phyloP scores from a whole-genome alignment of 78 protist species.

The Bodo saltans region DNA sequence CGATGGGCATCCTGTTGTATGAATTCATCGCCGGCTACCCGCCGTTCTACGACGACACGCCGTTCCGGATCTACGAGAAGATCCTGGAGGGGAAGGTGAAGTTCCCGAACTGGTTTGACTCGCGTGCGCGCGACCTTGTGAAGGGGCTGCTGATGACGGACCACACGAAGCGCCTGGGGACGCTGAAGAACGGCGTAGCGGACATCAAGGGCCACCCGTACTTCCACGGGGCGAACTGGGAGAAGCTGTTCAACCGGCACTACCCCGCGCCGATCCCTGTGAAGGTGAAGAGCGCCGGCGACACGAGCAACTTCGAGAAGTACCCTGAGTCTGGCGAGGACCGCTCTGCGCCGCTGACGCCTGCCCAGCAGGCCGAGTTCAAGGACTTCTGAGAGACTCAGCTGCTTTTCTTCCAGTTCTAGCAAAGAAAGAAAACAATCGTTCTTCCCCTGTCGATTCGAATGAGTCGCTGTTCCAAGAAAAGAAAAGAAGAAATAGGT shows the following conservation, averaged over 20 bases:
- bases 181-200: conserved; percentile 71
- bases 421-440: too few species aligned
- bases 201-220: conserved; percentile 87
- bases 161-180: conserved; percentile 83
- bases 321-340: conserved; percentile 45
- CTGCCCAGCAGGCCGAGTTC: conserved; percentile 12
- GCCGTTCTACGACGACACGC: conserved; percentile 88
- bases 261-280: conserved; percentile 61
- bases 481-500: too few species aligned
- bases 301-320: conserved; percentile 70
- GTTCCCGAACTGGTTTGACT: conserved; percentile 80
- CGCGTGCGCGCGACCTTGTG: conserved; percentile 74
- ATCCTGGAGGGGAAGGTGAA: conserved; percentile 71
- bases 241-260: conserved; percentile 35
- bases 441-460: too few species aligned
- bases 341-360: not conserved
- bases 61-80: conserved; percentile 76
- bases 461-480: too few species aligned
- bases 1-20: conserved; percentile 74
- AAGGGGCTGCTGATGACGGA: conserved; percentile 70
- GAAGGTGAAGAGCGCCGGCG: conserved; percentile 43
- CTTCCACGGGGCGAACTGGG: conserved; percentile 80
- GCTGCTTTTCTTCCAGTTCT: too few species aligned
- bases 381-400: not conserved
- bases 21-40: conserved; percentile 72